Conservation (phyloP, 805 yeast genomes). For the Metschnikowia lochheadii region DNA sequence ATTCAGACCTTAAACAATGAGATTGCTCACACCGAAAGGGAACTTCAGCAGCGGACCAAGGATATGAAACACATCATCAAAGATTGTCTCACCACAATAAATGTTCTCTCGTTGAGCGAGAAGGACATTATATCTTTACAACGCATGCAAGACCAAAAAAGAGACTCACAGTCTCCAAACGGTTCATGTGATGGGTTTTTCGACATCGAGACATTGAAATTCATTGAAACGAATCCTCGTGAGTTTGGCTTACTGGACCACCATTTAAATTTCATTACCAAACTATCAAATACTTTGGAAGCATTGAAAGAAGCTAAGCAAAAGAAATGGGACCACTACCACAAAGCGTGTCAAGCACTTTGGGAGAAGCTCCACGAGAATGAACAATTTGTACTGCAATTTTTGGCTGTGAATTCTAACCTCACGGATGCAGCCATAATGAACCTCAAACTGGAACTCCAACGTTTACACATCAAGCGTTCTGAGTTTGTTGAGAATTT, state of each 20-base stretch:
- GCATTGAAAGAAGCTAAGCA: slow-evolving; percentile 32
- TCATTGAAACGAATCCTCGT: slow-evolving; percentile 33
- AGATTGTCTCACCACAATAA: slow-evolving; percentile 25
- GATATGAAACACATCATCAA: slow-evolving; percentile 23
- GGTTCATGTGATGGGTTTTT: slow-evolving; percentile 28
- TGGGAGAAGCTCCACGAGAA: slow-evolving; percentile 59
- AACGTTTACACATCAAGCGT: slow-evolving; percentile 56
- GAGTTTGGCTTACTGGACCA: slow-evolving; percentile 37
- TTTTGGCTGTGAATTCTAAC: slow-evolving; percentile 43
- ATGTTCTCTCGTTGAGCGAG: slow-evolving; percentile 27
- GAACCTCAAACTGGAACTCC: slow-evolving; percentile 52
- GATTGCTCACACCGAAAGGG: slow-evolving; percentile 25
- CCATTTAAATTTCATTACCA: slow-evolving; percentile 30
- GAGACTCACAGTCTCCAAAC: slow-evolving; percentile 6
- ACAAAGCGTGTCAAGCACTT: slow-evolving; percentile 42
- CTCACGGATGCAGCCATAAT: slow-evolving; percentile 46
- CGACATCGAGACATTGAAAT: slow-evolving; percentile 35
- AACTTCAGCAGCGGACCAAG: slow-evolving; percentile 21
- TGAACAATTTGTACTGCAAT: slow-evolving; percentile 34
- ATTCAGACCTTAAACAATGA: slow-evolving; percentile 22
- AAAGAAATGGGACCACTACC: slow-evolving; percentile 31
- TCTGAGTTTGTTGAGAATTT: slow-evolving; percentile 63
- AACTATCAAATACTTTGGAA: slow-evolving; percentile 29
- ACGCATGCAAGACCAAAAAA: slow-evolving; percentile 19
- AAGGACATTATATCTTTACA: slow-evolving; percentile 33